Base-by-base conservation (phyloP, 768 basidiomycete genomes). In the Austroboletus festivus region DNA sequence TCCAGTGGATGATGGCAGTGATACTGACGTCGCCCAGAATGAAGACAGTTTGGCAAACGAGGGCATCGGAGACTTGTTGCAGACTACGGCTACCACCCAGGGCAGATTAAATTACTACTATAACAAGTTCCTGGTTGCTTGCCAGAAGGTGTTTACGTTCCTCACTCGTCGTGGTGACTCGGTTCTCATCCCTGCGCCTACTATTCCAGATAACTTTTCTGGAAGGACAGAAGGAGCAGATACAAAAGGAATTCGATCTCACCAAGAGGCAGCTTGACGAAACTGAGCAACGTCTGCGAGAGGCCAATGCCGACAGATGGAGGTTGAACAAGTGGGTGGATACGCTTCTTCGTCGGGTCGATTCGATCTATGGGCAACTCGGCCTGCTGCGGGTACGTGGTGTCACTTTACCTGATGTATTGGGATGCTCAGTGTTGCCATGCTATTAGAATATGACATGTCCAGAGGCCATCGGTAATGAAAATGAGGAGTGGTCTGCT, bases 241-340 rank as follows among this genome's bases (percentile, higher is more conserved):
- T 61, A 15, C 44, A 58, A 47, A 61, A 16, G 23, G 31, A 58
- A 18, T 52, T 52, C 5, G 42, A 58, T 31, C 5, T 44, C 20
- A 38, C 59, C 9, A 46, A 47, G 52, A 55, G 12, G 35, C 46
- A 47, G 23, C 62, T 58, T n/a, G 47, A 56, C 8, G 53, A 58
- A 33, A 59, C 59, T 6, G 59, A 56, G 44, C 28, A 39, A 34
- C 34, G 31, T 20, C 53, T 62, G 4, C 48, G 31, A 21, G 59
- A 64, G 42, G 50, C 52, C 15, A 50, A 56, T 9, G 43, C 34
- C 19, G 56, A 62, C 28, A 55, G 22, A 23, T n/a, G 11, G 44
- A 56, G 23, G 23, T 40, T 55, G 45, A 48, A 20, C n/a, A 40
- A 18, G 42, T 48, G 43, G 56, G 59, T 38, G 16, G 19, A 49